These are phyloP conservation scores for Wickerhamomyces hampshirensis DNA, from an alignment of 805 yeast species.

Conservation along the genomic window DNA sequence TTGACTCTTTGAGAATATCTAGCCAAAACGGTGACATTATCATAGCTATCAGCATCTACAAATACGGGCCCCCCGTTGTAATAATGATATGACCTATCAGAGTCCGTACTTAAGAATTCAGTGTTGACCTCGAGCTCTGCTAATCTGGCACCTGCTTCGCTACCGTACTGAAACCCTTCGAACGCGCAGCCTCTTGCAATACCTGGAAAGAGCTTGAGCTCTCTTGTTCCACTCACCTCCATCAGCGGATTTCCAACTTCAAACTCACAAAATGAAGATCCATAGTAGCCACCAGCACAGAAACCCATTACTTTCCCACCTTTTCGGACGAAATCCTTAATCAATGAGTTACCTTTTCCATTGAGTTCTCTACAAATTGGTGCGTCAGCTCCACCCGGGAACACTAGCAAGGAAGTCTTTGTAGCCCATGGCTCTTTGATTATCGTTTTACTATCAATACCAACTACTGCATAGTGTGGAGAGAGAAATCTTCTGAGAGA, in stretches of 20 bases:
- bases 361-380: slow-evolving; percentile 74
- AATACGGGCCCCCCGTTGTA: slow-evolving; percentile 91
- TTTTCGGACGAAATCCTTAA: slow-evolving; percentile 56
- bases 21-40: slow-evolving; percentile 70
- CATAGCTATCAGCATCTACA: slow-evolving; percentile 60
- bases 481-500: slow-evolving; percentile 70
- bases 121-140: slow-evolving; percentile 39
- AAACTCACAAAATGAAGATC: slow-evolving; percentile 71
- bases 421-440: slow-evolving; percentile 83
- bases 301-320: slow-evolving; percentile 88
- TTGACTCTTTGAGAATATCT: slow-evolving; percentile 53
- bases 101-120: slow-evolving; percentile 25
- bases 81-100: slow-evolving; percentile 36
- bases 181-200: slow-evolving; percentile 75
- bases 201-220: slow-evolving; percentile 80
- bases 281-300: slow-evolving; percentile 95
- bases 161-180: slow-evolving; percentile 73
- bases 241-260: slow-evolving; percentile 64
- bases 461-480: slow-evolving; percentile 82
- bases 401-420: slow-evolving; percentile 71
- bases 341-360: slow-evolving; percentile 60
- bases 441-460: slow-evolving; percentile 59
- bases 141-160: slow-evolving; percentile 72
- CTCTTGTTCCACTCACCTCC: slow-evolving; percentile 86
- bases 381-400: slow-evolving; percentile 97